Evolutionary conservation across 345 rosid species (phyloP).

Genomic region (Dipteronia sinensis): DNA sequence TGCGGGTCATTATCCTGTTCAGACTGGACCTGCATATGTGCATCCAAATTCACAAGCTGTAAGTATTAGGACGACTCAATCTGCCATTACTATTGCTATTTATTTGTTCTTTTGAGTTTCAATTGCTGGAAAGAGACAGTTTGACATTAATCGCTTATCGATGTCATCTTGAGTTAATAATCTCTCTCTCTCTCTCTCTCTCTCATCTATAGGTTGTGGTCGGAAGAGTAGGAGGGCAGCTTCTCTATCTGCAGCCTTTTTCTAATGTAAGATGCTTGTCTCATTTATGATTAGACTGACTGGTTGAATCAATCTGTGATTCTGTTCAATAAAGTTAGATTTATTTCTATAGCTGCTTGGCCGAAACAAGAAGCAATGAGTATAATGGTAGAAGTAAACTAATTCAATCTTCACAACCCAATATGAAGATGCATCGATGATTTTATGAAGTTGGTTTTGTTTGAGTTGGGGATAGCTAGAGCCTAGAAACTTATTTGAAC

Average conservation of each 20-base stretch:
- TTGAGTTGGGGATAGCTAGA: too few species aligned
- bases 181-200: constrained; percentile 14
- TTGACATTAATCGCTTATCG: constrained; percentile 2
- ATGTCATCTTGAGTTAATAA: constrained; percentile 8
- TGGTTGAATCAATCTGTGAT: constrained; percentile 15
- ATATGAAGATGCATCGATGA: too few species aligned
- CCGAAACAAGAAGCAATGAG: neutral
- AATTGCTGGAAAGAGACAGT: neutral
- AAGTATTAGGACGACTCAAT: constrained; percentile 26
- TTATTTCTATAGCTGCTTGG: neutral
- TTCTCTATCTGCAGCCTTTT: constrained; percentile 73
- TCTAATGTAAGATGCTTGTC: constrained; percentile 57
- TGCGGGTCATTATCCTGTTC: constrained; percentile 63
- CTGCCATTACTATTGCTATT: neutral
- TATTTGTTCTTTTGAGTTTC: constrained; percentile 5
- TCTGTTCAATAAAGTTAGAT: constrained; percentile 5
- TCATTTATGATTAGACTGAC: neutral
- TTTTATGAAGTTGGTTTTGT: too few species aligned
- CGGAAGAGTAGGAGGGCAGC: constrained; percentile 75
- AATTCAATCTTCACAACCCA: neutral
- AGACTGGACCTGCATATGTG: constrained; percentile 56
- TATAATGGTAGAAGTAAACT: neutral
- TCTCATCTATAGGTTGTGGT: constrained; percentile 56
- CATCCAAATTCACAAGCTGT: constrained; percentile 69
- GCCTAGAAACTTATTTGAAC: too few species aligned